A percentile compares a stretch with the other conserved stretches of the same genome.
These are phyloP conservation scores for Byssochlamys sp. DNA, from an alignment of 2,329 filamentous ascomycete species.

Conservation along the genomic window DNA sequence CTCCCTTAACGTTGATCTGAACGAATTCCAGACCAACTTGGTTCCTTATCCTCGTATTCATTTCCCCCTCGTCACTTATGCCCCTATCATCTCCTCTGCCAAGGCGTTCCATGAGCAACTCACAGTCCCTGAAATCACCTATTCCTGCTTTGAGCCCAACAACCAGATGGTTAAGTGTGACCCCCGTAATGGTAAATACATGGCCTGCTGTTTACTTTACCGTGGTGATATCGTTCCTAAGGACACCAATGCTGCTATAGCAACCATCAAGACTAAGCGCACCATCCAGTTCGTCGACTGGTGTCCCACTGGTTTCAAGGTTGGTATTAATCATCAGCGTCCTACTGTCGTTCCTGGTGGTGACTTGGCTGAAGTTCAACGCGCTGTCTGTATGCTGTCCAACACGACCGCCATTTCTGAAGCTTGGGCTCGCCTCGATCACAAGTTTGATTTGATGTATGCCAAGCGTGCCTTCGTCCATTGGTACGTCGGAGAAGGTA, in stretches of 20 bases:
- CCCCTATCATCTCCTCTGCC: constrained; percentile 84
- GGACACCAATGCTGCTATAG: constrained; percentile 84
- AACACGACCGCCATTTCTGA: constrained; percentile 97
- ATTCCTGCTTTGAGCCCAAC: constrained; percentile 98
- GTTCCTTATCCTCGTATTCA: constrained; percentile 98
- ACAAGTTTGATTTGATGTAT: constrained; percentile 99
- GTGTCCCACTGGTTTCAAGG: constrained; percentile 99
- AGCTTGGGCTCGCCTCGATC: constrained; percentile 89
- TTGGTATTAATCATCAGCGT: too few relatives aligned
- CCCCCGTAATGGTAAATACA: constrained; percentile 97
- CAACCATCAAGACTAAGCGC: constrained; percentile 96
- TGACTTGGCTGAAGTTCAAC: constrained; percentile 94
- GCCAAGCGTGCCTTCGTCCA: constrained; percentile 99
- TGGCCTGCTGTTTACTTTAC: constrained; percentile 97
- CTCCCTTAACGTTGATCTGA: constrained; percentile 96
- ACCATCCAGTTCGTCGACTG: constrained; percentile 99
- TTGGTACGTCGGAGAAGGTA: constrained; percentile 99
- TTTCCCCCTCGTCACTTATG: constrained; percentile 95
- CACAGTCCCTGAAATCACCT: constrained; percentile 95
- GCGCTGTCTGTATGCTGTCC: constrained; percentile 91
- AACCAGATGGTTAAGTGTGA: constrained; percentile 99
- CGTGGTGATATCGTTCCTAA: constrained; percentile 96
- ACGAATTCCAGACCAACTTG: constrained; percentile 99
- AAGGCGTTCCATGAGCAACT: constrained; percentile 97
- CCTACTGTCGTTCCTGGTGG: constrained; percentile 98